Percentiles rank a stretch among this genome's conserved stretches.
phyloP scores from a whole-genome alignment of 1,284 basidiomycete species.

The Entoloma clypeatum region DNA sequence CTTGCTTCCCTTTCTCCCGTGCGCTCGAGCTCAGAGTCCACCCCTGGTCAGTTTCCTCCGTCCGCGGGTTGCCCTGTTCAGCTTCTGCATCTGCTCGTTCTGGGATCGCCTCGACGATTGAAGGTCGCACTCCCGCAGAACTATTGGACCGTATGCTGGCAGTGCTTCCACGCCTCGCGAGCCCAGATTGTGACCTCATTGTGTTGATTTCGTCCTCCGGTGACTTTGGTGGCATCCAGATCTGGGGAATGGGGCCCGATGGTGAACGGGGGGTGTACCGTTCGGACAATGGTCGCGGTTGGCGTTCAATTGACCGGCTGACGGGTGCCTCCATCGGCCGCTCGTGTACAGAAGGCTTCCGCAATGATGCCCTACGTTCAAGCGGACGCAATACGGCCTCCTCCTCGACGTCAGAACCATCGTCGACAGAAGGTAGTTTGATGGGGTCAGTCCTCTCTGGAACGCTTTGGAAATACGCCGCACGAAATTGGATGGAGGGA shows the following conservation, averaged over 20 bases:
- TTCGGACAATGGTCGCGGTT: constrained; percentile 21
- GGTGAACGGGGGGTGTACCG: constrained; percentile 29
- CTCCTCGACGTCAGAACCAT: constrained; percentile 12
- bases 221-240: constrained; percentile 44
- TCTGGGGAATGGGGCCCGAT: constrained; percentile 31
- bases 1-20: constrained; percentile 17
- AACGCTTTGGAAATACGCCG: too few species aligned
- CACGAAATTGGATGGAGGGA: too few species aligned
- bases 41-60: constrained; percentile 17
- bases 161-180: constrained; percentile 23
- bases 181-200: constrained; percentile 14
- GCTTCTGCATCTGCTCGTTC: constrained; percentile 19
- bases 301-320: constrained; percentile 15
- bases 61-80: constrained; percentile 11
- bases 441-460: constrained; percentile 3
- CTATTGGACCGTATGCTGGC: constrained; percentile 26
- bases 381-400: constrained; percentile 15
- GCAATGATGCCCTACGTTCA: constrained; percentile 4
- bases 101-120: constrained; percentile 22
- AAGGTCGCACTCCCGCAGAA: constrained; percentile 20
- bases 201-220: constrained; percentile 36
- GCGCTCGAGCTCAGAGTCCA: constrained; percentile 13
- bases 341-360: constrained; percentile 12
- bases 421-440: constrained; percentile 6
- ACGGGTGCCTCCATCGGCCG: constrained; percentile 7